phyloP scores from a whole-genome alignment of 2,329 filamentous ascomycete species.

The Cladosporium sp. region DNA sequence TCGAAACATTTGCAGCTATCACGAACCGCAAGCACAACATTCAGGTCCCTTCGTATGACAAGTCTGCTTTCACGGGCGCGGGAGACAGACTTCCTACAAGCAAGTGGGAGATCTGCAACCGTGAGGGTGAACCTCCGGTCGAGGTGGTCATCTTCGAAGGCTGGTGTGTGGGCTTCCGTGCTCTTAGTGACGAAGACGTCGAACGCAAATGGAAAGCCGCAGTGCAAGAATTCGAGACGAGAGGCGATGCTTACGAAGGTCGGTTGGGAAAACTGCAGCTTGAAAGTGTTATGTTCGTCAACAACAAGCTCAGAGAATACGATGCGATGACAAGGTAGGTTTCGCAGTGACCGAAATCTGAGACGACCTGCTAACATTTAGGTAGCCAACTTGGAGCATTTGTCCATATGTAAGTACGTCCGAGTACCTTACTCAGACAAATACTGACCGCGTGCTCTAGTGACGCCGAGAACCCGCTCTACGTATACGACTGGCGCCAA shows the following conservation, averaged over 20 bases:
- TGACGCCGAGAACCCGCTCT: constrained; percentile 71
- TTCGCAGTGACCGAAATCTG: not conserved
- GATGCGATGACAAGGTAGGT: constrained; percentile 57
- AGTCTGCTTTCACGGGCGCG: constrained; percentile 72
- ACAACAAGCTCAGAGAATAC: constrained; percentile 60
- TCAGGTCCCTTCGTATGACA: constrained; percentile 78
- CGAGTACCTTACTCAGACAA: not conserved
- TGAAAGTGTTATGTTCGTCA: constrained; percentile 60
- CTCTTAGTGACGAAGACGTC: constrained; percentile 58
- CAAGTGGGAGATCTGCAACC: constrained; percentile 64
- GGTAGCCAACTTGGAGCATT: constrained; percentile 61
- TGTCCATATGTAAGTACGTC: constrained; percentile 60
- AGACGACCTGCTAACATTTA: constrained; percentile 28
- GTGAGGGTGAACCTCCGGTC: constrained; percentile 48
- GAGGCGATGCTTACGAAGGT: constrained; percentile 47
- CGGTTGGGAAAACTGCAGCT: constrained; percentile 58
- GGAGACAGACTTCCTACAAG: constrained; percentile 70
- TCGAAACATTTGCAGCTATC: constrained; percentile 64
- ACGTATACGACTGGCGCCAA: constrained; percentile 81
- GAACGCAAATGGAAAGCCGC: constrained; percentile 57
- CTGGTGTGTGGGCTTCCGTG: constrained; percentile 85
- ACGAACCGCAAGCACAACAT: constrained; percentile 52
- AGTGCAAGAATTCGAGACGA: constrained; percentile 51
- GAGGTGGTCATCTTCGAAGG: constrained; percentile 81
- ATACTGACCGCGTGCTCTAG: constrained; percentile 33